Base-by-base conservation (phyloP, 2,329 filamentous ascomycete species). In the Hypoxylon sp. region DNA sequence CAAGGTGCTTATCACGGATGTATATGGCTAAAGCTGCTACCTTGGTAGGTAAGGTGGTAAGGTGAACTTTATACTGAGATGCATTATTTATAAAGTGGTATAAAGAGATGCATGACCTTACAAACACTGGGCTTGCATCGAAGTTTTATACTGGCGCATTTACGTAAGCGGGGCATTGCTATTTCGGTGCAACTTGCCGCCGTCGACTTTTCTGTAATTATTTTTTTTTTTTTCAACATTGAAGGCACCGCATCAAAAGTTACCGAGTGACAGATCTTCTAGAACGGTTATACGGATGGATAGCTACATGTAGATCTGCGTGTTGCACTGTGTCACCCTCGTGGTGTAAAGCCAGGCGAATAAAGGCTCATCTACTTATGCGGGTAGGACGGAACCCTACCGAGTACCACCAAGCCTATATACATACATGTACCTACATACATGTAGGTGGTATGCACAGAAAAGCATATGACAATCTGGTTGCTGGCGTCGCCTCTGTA, bases 271-370 rank as follows among this genome's bases (percentile, higher is more conserved):
- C 14, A 2, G 27, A 5, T 16, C 9, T 57, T 57, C 43, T 48
- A 57, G 54, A 57, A 57, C 16, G 5, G 23, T 32, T 27, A 58
- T 50, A 58, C 45, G 32, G 50, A 47, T 21, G n/a, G 19, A 30
- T 32, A 29, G 6, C 4, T 34, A 45, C 39, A 47, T 32, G 14
- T 23, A 45, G 30, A 51, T 59, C 43, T 39, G 19, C 30, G 54
- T 32, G 41, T 53, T 16, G 19, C 32, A 27, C 41, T 50, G 39
- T 53, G 45, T 55, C 11, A 60, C 27, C 41, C 25, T 25, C 52
- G n/a, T n/a, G n/a, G n/a, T 21, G 39, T 46, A 62, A 37, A 30
- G 3, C 16, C 21, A 25, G n/a, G 30, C 48, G 16, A 53, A 47
- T 53, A 19, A 30, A 30, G 41, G 11, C 19, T 23, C 21, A 30